Evolutionary conservation across 805 yeast species (phyloP).

Genomic region (Teunomyces panamensis): DNA sequence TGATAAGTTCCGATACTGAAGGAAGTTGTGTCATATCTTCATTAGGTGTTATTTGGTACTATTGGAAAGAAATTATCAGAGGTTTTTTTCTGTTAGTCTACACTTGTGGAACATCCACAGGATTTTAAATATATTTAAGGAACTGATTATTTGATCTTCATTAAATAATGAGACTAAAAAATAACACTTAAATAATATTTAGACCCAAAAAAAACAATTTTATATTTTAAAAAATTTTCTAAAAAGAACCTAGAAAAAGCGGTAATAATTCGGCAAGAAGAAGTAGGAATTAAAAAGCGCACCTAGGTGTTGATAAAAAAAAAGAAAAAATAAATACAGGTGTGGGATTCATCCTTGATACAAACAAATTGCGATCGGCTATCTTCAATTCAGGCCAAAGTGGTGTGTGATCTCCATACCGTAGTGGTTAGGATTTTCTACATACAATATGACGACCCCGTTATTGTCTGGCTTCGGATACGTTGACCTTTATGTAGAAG

Average conservation of each 20-base stretch:
- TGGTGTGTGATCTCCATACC: not conserved
- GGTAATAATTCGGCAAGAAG: constrained; percentile 3
- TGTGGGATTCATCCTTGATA: not conserved
- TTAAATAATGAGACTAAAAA: constrained; percentile 1
- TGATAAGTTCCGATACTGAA: constrained; percentile 24
- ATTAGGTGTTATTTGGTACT: not conserved
- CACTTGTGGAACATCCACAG: not conserved
- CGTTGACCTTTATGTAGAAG: not conserved
- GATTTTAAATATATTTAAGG: constrained; percentile 1
- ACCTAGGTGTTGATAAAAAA: not conserved
- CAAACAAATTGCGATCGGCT: not conserved
- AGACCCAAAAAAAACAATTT: not conserved
- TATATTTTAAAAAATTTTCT: not conserved
- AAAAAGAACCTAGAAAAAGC: not conserved
- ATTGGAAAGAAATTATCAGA: not conserved
- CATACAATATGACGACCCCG: not conserved
- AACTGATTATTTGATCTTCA: constrained; percentile 1
- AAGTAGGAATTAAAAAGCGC: not conserved
- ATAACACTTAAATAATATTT: not conserved
- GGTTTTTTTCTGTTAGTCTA: not conserved
- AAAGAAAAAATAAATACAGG: not conserved
- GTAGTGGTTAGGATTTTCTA: not conserved
- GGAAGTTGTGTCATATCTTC: constrained; percentile 20
- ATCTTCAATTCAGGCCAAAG: not conserved
- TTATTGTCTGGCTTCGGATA: not conserved